Evolutionary conservation across 2,329 filamentous ascomycete genomes (phyloP), one percentile per base, ranked within the genome.

Genomic region (Microcyclospora tardicrescens): DNA sequence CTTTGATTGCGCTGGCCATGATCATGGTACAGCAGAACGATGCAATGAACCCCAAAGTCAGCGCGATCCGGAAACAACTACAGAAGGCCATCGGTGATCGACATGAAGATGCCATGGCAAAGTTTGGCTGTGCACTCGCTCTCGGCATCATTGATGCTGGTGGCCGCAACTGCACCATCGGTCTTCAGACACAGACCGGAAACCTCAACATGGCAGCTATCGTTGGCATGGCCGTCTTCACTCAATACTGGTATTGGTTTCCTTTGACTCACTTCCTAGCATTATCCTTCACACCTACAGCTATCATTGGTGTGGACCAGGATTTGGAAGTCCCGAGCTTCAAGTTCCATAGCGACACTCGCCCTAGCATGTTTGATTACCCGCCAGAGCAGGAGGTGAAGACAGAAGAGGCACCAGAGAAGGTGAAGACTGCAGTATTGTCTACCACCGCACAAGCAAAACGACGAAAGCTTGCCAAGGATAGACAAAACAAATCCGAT

Each of bases 201-300:
- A 98, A 95, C 59, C 77, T 98, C 49, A 96, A 98, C 70, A 95
- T 98, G 87, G 79, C 87, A 13, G 93, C 85, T 44, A 93, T 98
- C 49, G 87, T 98, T 13, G 93, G 91, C 50, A 94, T 94, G 79
- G 89, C 86, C 19, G 83, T 98, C 38, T 98, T 98, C 65, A 93
- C 87, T 8, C 91, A 98, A 61, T 98, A 98, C 69, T 98, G 91
- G 91, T 98, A 98, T 69, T 98, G 91, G 91, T 98, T 98, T 75
- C 91, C 91, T 43, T 81, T 96, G 54, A 93, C 91, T 24, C 91
- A 98, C 64, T 98, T 98, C 76, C 63, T 98, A 41, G 93, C 89
- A 1, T 72, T 98, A 44, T 87, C 85, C 55, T 96, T 98, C 65
- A 86, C 84, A n/a, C 91, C 91, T 1, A 98, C 93, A 1, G 83